Evolutionary conservation across 1,284 basidiomycete species (phyloP).

Genomic region (Chondrostereum purpureum): DNA sequence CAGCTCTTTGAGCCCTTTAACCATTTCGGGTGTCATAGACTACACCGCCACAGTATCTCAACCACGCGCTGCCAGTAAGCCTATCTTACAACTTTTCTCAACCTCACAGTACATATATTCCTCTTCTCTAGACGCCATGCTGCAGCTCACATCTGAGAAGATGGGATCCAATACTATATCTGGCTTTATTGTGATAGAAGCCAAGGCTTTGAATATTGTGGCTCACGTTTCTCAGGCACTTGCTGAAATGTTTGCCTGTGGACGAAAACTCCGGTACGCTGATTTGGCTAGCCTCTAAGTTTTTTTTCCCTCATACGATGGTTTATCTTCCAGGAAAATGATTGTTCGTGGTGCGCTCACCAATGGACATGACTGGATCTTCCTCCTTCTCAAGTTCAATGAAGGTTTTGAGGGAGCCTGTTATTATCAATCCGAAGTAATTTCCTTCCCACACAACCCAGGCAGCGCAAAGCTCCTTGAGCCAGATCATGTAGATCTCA

Average conservation of each 20-base stretch:
- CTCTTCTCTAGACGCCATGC: slow-evolving; percentile 3
- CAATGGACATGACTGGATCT: slow-evolving; percentile 19
- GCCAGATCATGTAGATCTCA: slow-evolving; percentile 10
- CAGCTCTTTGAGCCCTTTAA: slow-evolving; percentile 9
- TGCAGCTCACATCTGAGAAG: not conserved
- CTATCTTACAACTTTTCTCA: slow-evolving; percentile 10
- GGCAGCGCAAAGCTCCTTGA: slow-evolving; percentile 8
- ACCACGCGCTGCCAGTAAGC: slow-evolving; percentile 7
- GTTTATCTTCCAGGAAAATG: slow-evolving; percentile 11
- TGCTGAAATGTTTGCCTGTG: slow-evolving; percentile 16
- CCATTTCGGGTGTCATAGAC: slow-evolving; percentile 10
- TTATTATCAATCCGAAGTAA: slow-evolving; percentile 11
- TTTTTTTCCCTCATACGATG: not conserved
- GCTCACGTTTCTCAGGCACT: slow-evolving; percentile 16
- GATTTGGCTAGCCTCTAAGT: too few relatives aligned
- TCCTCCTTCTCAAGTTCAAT: slow-evolving; percentile 16
- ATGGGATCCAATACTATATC: not conserved
- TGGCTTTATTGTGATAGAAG: slow-evolving; percentile 15
- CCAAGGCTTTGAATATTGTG: slow-evolving; percentile 9
- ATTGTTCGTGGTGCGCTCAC: slow-evolving; percentile 18
- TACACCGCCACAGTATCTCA: slow-evolving; percentile 14
- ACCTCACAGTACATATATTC: slow-evolving; percentile 2
- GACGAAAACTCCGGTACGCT: slow-evolving; percentile 12
- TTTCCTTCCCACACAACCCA: not conserved
- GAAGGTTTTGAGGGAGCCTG: slow-evolving; percentile 14